Evolutionary conservation across 768 basidiomycete genomes (phyloP), one percentile per base, ranked within the genome.

Genomic region (Tylopilus balloui): DNA sequence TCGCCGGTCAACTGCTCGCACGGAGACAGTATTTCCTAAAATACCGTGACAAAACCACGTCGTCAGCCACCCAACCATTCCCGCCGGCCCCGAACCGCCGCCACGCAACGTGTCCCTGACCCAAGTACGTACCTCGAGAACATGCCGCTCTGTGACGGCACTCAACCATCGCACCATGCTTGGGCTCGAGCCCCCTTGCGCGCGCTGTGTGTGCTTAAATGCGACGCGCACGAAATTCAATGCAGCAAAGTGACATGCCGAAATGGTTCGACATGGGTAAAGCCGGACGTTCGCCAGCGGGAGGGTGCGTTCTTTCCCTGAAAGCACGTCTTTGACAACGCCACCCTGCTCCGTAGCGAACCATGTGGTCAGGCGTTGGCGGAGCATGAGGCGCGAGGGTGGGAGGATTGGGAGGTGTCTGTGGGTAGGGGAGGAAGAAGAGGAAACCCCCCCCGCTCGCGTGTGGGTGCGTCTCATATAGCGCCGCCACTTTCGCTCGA

Each of bases 241-340:
- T 3, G 79, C 78, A 9, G 83, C 81, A 38, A 86, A 70, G 12
- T 81, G 81, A 52, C 83, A 85, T 3, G 80, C 72, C 13, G 81
- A 75, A 9, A 43, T 46, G 21, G 55, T 56, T 31, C 35, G 49
- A 29, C 71, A 69, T 32, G 65, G 60, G 36, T 80, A 80, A 36
- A 79, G 77, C 40, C 78, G 74, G 15, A 73, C 66, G 14, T 78
- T 75, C 6, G 54, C 58, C 52, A 76, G 69, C 3, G 74, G 76
- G 40, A 78, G 66, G 29, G 81, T 69, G 34, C 68, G 60, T 46
- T 71, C 71, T 48, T 69, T 68, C 17, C 69, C 70, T 8, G 64
- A 50, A 2, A 63, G 54, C 6, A 63, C 56, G 13, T 67, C 63
- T 20, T 28, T 53, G 27, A 55, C 42, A 20, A 60, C 34, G 6